These are phyloP conservation scores for Lactuca saligna DNA, from an alignment of 129 eudicot species.

Conservation along the genomic window DNA sequence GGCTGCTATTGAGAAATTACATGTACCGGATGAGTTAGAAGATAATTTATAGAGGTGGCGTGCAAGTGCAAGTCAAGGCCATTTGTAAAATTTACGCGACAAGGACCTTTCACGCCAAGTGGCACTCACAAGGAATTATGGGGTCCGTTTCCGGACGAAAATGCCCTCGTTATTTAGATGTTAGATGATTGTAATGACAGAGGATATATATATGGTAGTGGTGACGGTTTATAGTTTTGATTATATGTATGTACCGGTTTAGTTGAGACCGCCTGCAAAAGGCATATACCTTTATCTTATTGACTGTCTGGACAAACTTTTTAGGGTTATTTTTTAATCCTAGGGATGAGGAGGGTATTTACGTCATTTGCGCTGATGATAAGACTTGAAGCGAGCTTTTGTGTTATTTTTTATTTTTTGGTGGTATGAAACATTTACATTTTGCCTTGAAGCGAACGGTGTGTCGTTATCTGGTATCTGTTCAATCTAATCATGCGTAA, in stretches of 20 bases:
- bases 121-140: neutral
- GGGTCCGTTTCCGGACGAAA: neutral
- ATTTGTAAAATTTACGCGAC: constrained; percentile 38
- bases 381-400: no score
- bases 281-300: neutral
- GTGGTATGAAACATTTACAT: no score
- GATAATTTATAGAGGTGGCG: constrained; percentile 42
- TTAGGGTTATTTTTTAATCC: neutral
- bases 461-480: no score
- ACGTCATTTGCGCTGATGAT: neutral
- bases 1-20: constrained; percentile 98
- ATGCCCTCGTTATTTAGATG: neutral
- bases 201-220: constrained; percentile 12
- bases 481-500: no score
- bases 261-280: neutral
- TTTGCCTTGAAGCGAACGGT: no score
- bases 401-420: no score
- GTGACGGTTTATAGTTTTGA: constrained; percentile 1
- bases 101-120: constrained; percentile 4
- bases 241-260: constrained; percentile 20
- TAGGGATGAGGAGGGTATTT: no score
- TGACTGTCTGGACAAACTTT: neutral
- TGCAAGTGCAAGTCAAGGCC: constrained; percentile 12
- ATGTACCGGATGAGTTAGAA: constrained; percentile 87
- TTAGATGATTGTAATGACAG: neutral